These are phyloP conservation scores for Mrakia gelida DNA, from an alignment of 768 basidiomycete species.

Conservation along the genomic window DNA sequence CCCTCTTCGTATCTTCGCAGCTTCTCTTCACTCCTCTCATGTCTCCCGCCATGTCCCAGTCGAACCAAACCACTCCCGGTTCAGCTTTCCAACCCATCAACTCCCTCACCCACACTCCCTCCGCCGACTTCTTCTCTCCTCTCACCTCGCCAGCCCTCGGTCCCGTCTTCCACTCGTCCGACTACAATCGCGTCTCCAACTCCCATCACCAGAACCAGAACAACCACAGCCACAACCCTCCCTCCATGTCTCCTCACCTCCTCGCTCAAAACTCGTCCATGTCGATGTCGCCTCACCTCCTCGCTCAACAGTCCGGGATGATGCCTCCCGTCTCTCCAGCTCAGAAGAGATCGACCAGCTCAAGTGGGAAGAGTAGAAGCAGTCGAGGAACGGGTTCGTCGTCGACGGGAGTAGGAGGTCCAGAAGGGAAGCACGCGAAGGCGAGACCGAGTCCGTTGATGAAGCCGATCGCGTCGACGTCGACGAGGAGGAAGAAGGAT, in stretches of 20 bases:
- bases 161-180: slow-evolving; percentile 23
- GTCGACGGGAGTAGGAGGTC: background rate
- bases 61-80: slow-evolving; percentile 48
- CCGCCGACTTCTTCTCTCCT: slow-evolving; percentile 44
- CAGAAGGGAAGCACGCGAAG: slow-evolving; percentile 1
- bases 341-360: background rate
- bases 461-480: background rate
- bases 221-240: background rate
- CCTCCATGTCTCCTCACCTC: slow-evolving; percentile 27
- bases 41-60: slow-evolving; percentile 36
- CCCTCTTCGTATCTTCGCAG: background rate
- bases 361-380: background rate
- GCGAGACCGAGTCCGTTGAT: slow-evolving; percentile 7
- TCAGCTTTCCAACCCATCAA: slow-evolving; percentile 33
- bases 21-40: slow-evolving; percentile 43
- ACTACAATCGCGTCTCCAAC: slow-evolving; percentile 1
- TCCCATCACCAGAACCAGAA: background rate
- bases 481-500: slow-evolving; percentile 17
- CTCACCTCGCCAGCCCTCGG: slow-evolving; percentile 47
- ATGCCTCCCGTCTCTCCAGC: slow-evolving; percentile 36
- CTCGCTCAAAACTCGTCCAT: slow-evolving; percentile 29
- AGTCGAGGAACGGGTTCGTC: background rate
- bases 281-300: slow-evolving; percentile 27
- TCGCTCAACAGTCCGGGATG: slow-evolving; percentile 34
- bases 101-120: slow-evolving; percentile 8